A percentile compares a stretch with the other conserved stretches of the same genome.
These are phyloP conservation scores for Phytopythium aichiense DNA, from an alignment of 352 stramenopile genomes.

Conservation along the genomic window DNA sequence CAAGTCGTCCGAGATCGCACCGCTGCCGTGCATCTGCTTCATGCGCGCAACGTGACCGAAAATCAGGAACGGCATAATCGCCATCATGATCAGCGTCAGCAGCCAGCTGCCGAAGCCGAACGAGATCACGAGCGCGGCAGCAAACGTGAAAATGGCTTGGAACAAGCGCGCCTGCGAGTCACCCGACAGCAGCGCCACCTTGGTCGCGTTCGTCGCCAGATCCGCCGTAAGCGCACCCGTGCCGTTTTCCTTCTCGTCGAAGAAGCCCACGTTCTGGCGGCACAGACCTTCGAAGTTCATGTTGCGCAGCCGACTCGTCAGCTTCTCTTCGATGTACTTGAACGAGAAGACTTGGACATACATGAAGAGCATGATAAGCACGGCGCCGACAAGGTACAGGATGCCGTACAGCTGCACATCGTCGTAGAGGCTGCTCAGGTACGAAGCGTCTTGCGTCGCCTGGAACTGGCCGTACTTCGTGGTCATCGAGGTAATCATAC, in stretches of 20 bases:
- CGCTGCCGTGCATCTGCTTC: conserved; percentile 25
- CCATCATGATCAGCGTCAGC: conserved; percentile 62
- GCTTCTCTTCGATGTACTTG: conserved; percentile 47
- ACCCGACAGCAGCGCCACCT: conserved; percentile 38
- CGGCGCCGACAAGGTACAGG: conserved; percentile 28
- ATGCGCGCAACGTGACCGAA: conserved; percentile 29
- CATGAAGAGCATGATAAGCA: conserved; percentile 23
- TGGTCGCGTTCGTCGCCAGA: conserved; percentile 26
- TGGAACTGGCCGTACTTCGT: conserved; percentile 30
- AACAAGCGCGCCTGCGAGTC: conserved; percentile 42
- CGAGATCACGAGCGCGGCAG: conserved; percentile 52
- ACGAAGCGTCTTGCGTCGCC: conserved; percentile 9
- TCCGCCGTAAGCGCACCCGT: conserved; percentile 50
- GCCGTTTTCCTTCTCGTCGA: conserved; percentile 63
- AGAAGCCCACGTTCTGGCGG: conserved; percentile 53
- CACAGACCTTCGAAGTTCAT: conserved; percentile 43
- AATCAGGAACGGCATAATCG: conserved; percentile 57
- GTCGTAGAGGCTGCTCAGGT: conserved; percentile 30
- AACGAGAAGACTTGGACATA: conserved; percentile 43
- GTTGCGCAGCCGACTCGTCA: conserved; percentile 38
- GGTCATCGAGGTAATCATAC: conserved; percentile 34
- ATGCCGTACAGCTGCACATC: conserved; percentile 17
- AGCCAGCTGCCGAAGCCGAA: conserved; percentile 65
- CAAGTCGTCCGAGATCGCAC: conserved; percentile 20
- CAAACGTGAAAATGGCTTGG: conserved; percentile 45